Evolutionary conservation across 768 basidiomycete species (phyloP).

Genomic region (Hirschioporus abietinus): DNA sequence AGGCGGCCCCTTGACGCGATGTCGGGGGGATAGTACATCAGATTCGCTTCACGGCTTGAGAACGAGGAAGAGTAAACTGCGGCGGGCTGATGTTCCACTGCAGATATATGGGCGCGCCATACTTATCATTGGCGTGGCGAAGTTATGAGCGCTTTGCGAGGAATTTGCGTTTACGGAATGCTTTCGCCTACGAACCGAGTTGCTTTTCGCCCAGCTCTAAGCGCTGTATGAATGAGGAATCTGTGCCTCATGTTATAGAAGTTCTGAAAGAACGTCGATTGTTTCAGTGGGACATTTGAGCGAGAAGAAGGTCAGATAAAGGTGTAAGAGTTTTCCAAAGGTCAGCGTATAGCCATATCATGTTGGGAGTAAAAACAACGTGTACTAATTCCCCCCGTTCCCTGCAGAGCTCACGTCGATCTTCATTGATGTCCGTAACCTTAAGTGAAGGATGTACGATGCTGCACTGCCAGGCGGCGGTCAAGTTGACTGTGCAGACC

Average conservation of each 20-base stretch:
- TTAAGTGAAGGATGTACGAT: no score
- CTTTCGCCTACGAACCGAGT: no score
- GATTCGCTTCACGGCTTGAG: background rate
- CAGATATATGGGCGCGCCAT: background rate
- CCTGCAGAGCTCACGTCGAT: no score
- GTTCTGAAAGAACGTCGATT: no score
- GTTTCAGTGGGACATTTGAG: background rate
- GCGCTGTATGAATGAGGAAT: background rate
- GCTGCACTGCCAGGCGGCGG: no score
- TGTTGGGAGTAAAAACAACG: background rate
- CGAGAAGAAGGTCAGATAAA: background rate
- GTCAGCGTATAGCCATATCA: background rate
- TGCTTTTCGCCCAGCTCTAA: background rate
- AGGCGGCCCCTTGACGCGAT: background rate
- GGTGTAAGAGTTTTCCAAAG: background rate
- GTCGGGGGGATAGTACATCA: background rate
- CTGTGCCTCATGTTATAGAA: background rate
- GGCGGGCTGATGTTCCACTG: background rate
- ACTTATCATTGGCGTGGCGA: background rate
- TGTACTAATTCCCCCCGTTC: no score
- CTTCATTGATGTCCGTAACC: no score
- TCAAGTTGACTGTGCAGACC: no score
- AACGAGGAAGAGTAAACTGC: no score
- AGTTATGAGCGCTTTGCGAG: background rate
- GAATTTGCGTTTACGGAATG: background rate